These are phyloP conservation scores for Trametes punicea DNA, from an alignment of 768 basidiomycete species.

Conservation along the genomic window DNA sequence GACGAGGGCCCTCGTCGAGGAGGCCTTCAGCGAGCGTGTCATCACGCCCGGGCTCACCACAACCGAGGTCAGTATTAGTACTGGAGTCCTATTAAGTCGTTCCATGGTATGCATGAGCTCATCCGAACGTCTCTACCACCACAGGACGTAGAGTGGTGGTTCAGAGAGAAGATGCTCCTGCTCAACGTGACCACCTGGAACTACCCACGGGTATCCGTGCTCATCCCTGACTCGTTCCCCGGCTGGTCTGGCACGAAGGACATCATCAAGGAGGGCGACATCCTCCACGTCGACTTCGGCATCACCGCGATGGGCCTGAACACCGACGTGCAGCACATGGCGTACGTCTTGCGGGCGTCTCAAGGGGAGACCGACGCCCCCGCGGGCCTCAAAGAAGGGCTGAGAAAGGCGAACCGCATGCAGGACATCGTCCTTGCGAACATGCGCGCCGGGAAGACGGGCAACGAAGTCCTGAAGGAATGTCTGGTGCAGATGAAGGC, in stretches of 20 bases:
- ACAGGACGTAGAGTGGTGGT: slow-evolving; percentile 54
- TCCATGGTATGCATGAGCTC: neutral
- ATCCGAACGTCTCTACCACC: neutral
- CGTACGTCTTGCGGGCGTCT: slow-evolving; percentile 45
- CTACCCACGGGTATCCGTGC: slow-evolving; percentile 48
- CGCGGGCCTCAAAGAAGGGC: slow-evolving; percentile 40
- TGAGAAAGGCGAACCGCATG: slow-evolving; percentile 46
- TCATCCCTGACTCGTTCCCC: slow-evolving; percentile 40
- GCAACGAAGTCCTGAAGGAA: slow-evolving; percentile 43
- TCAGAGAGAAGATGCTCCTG: slow-evolving; percentile 47
- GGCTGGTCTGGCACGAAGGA: slow-evolving; percentile 40
- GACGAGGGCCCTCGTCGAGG: slow-evolving; percentile 50
- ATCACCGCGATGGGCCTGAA: slow-evolving; percentile 53
- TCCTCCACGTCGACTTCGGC: slow-evolving; percentile 54
- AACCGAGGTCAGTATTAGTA: slow-evolving; percentile 34
- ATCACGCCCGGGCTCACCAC: slow-evolving; percentile 44
- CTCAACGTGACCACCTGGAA: slow-evolving; percentile 50
- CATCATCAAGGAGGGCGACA: slow-evolving; percentile 45
- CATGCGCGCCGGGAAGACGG: slow-evolving; percentile 45
- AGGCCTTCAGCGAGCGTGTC: slow-evolving; percentile 46
- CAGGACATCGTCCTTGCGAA: slow-evolving; percentile 46
- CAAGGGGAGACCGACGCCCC: slow-evolving; percentile 42
- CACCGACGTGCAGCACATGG: slow-evolving; percentile 56
- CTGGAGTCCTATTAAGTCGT: no score
- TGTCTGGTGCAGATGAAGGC: slow-evolving; percentile 42